Base-by-base conservation (phyloP, 352 stramenopile genomes). In the Pilasporangium apinafurcum region DNA sequence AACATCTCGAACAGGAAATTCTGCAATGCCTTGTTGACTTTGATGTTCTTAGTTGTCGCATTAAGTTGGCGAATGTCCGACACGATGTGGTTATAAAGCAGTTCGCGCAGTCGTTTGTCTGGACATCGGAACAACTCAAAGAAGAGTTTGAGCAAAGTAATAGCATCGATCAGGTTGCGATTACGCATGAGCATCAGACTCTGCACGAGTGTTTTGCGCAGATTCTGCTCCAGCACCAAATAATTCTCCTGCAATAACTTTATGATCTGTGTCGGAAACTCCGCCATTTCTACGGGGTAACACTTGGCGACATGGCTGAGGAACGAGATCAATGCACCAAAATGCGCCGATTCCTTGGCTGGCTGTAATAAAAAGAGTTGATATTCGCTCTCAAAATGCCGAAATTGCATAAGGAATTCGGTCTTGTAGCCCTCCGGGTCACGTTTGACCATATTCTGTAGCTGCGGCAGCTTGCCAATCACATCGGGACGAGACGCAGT, bases 401-500 rank as follows among this genome's bases (percentile, higher is more conserved):
- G 90, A 42, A 95, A 48, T 72, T 99, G 96, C 65, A 98, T 96
- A 58, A 97, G 77, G 68, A 99, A 99, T 73, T 99, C 97, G 44
- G 95, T 92, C 39, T 82, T 75, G 76, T 99, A 99, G 40, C 83
- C 92, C 32, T 79, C 53, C 8, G 96, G 95, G 64, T 99, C 96
- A 25, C 97, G 87, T 76, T 99, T 99, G 28, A 98, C 95, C 56
- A 98, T 89, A 76, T 99, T 99, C 80, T 99, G 96, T 37, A 98
- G 79, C 73, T 97, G 92, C 45, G 94, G 87, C 35, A 98, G 70
- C 73, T 95, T 93, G 60, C 73, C 78, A 57, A 92, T 85, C 74
- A 93, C 76, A 68, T 94, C 80, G 49, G 79, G 75, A 25, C 82
- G 71, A 21, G 77, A 89, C 42, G 74, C 81, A 43, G 85, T 86